Conservation (phyloP, 805 yeast genomes). For the Teunomyces stri region DNA sequence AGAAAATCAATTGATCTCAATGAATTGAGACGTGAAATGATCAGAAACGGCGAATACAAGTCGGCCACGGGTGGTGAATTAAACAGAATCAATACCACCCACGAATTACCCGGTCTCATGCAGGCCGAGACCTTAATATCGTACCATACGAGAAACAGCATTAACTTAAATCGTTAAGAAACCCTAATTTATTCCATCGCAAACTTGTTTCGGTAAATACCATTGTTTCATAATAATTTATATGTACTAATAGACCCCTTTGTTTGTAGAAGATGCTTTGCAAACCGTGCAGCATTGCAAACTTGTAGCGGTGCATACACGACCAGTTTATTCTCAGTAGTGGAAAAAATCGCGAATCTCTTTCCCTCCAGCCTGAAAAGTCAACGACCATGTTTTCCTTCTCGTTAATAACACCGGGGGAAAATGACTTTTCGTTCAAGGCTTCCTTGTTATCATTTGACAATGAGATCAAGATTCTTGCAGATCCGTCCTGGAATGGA, state of each 20-base stretch:
- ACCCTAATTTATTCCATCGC: background rate
- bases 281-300: no score
- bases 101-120: conserved; percentile 48
- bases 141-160: conserved; percentile 41
- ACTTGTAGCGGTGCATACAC: background rate
- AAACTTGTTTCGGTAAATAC: background rate
- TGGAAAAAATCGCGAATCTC: background rate
- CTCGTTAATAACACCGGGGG: conserved; percentile 30
- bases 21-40: conserved; percentile 38
- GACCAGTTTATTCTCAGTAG: background rate
- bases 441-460: conserved; percentile 61
- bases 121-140: conserved; percentile 48
- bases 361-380: background rate
- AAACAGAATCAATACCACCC: conserved; percentile 43
- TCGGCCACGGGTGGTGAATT: conserved; percentile 35
- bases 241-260: conserved; percentile 1
- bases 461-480: conserved; percentile 49
- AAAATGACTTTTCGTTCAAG: conserved; percentile 27
- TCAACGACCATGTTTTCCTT: conserved; percentile 33
- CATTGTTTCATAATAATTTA: background rate
- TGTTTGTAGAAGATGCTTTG: background rate
- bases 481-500: conserved; percentile 80
- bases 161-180: conserved; percentile 20
- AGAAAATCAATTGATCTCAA: conserved; percentile 33
- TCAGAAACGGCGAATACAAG: conserved; percentile 34